These are phyloP conservation scores for Picea sitchensis DNA, from an alignment of 75 land plant species.

Conservation along the genomic window DNA sequence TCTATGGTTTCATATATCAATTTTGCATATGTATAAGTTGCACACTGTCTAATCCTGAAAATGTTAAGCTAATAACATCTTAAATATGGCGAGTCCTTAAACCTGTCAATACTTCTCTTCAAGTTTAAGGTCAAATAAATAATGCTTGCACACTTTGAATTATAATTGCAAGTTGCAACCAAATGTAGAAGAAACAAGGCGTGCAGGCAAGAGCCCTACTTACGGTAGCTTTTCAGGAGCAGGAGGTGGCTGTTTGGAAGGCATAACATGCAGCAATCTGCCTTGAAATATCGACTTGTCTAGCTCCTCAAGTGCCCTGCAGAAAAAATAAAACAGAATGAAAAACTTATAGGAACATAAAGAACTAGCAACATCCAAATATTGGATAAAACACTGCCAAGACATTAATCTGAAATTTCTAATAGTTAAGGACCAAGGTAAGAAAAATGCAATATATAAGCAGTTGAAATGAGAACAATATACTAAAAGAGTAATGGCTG, in stretches of 20 bases:
- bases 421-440: no score
- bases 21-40: neutral
- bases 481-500: neutral
- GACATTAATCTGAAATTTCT: neutral
- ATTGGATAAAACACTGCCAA: neutral
- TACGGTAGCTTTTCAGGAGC: conserved; percentile 33
- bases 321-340: neutral
- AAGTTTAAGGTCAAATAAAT: no score
- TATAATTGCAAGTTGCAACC: neutral
- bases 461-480: neutral
- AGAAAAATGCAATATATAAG: neutral
- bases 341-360: neutral
- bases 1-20: neutral
- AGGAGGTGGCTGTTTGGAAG: conserved; percentile 59
- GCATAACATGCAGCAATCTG: conserved; percentile 80
- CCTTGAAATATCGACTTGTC: conserved; percentile 95
- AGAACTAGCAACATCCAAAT: neutral
- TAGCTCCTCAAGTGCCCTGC: conserved; percentile 62
- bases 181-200: neutral
- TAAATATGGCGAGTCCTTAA: neutral
- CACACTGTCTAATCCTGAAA: neutral
- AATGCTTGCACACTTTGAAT: no score
- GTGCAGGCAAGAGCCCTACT: neutral
- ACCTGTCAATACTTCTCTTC: neutral
- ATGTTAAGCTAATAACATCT: neutral